These are phyloP conservation scores for Salix arbutifolia DNA, from an alignment of 345 rosid species.

Conservation along the genomic window DNA sequence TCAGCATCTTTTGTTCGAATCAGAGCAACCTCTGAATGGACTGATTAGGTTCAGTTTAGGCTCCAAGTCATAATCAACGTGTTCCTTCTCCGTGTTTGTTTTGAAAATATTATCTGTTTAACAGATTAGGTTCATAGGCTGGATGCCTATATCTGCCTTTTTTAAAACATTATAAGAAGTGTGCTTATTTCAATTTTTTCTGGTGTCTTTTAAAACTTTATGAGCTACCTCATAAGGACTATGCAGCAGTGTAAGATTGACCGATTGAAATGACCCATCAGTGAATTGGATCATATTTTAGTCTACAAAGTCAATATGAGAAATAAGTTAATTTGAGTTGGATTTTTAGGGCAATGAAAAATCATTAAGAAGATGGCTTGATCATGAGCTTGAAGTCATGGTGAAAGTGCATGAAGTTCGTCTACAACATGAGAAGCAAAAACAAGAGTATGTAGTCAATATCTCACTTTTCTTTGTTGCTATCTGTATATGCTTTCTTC, in stretches of 20 bases:
- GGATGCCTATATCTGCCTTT: slow-evolving; percentile 3
- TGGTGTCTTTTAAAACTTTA: too few relatives aligned
- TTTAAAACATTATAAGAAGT: neutral
- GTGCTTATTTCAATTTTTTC: too few relatives aligned
- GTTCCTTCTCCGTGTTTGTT: slow-evolving; percentile 6
- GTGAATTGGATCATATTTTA: neutral
- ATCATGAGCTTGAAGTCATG: slow-evolving; percentile 96
- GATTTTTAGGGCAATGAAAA: slow-evolving; percentile 72
- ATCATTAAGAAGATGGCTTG: slow-evolving; percentile 85
- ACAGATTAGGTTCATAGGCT: neutral
- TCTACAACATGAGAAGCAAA: slow-evolving; percentile 89
- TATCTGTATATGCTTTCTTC: neutral
- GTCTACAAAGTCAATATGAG: neutral
- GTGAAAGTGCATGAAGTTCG: slow-evolving; percentile 99
- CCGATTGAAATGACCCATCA: neutral
- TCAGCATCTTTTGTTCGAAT: neutral
- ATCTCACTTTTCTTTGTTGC: slow-evolving; percentile 7
- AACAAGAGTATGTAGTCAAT: slow-evolving; percentile 70
- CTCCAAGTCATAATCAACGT: slow-evolving; percentile 14
- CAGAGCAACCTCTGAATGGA: neutral
- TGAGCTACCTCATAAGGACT: neutral
- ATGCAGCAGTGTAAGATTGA: neutral
- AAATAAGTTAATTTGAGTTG: neutral
- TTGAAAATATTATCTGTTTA: neutral
- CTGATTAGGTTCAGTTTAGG: slow-evolving; percentile 9